Evolutionary conservation across 805 yeast species (phyloP).

Genomic region (Nematodospora valgi): DNA sequence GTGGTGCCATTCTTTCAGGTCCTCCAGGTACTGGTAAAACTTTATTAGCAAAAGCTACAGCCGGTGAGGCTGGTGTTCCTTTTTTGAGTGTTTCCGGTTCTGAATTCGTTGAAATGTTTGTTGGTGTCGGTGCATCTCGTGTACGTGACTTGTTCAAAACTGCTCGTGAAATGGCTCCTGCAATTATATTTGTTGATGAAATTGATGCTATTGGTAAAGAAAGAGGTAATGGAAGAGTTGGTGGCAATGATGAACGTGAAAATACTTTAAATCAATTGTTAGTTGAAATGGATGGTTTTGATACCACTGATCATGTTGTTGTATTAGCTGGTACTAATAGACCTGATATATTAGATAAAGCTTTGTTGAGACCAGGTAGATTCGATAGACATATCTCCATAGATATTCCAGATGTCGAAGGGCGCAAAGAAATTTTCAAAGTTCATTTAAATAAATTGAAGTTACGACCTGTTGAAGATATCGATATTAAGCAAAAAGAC

Average conservation of each 20-base stretch:
- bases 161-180: conserved; percentile 87
- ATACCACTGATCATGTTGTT: conserved; percentile 83
- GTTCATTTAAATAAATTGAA: conserved; percentile 72
- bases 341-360: conserved; percentile 86
- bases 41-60: conserved; percentile 87
- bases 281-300: conserved; percentile 96
- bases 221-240: conserved; percentile 65
- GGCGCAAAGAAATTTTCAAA: conserved; percentile 79
- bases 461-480: conserved; percentile 37
- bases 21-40: conserved; percentile 99
- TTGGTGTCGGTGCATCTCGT: conserved; percentile 93
- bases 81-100: conserved; percentile 90
- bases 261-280: conserved; percentile 86
- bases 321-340: conserved; percentile 95
- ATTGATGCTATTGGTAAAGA: conserved; percentile 95
- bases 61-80: conserved; percentile 96
- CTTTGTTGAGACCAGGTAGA: conserved; percentile 90
- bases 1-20: conserved; percentile 92
- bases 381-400: conserved; percentile 86
- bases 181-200: conserved; percentile 89
- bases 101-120: conserved; percentile 96
- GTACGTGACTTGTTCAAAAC: conserved; percentile 89
- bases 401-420: conserved; percentile 85
- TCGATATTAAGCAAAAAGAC: conserved; percentile 31
- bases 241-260: conserved; percentile 92